Conservation (phyloP, 1,284 basidiomycete genomes). For the Moesziomyces sp. region DNA sequence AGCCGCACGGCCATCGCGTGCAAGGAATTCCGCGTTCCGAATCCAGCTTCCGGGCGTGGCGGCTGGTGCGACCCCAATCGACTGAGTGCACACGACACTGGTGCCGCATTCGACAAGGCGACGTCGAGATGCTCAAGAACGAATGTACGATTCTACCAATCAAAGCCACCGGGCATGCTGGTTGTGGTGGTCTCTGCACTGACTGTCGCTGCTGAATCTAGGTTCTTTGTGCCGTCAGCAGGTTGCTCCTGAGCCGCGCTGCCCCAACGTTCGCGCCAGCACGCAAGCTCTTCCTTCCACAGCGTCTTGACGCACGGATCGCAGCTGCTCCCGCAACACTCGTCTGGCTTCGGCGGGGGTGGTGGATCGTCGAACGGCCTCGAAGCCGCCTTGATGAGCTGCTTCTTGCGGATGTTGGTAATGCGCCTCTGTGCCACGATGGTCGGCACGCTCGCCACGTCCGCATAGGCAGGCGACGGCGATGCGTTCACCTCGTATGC, state of each 20-base stretch:
- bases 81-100: not conserved
- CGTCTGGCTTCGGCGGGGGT: constrained; percentile 49
- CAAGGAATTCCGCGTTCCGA: constrained; percentile 13
- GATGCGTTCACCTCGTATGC: constrained; percentile 29
- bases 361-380: constrained; percentile 47
- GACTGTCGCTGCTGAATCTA: not conserved
- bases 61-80: not conserved
- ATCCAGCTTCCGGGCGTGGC: not conserved
- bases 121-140: not conserved
- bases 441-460: constrained; percentile 25
- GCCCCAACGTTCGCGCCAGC: constrained; percentile 54
- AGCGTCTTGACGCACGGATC: constrained; percentile 57
- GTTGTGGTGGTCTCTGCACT: constrained; percentile 1
- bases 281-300: constrained; percentile 50
- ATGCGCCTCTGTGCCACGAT: constrained; percentile 41
- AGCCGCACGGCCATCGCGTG: not conserved
- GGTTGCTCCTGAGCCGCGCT: constrained; percentile 12
- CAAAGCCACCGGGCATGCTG: constrained; percentile 36
- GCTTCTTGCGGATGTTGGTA: constrained; percentile 51
- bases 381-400: constrained; percentile 49
- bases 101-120: not conserved
- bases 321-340: constrained; percentile 55
- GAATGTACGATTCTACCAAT: constrained; percentile 12
- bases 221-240: not conserved
- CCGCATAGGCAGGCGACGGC: constrained; percentile 38